phyloP scores from a whole-genome alignment of 169 alveolate species.

The Eimeria sp. region DNA sequence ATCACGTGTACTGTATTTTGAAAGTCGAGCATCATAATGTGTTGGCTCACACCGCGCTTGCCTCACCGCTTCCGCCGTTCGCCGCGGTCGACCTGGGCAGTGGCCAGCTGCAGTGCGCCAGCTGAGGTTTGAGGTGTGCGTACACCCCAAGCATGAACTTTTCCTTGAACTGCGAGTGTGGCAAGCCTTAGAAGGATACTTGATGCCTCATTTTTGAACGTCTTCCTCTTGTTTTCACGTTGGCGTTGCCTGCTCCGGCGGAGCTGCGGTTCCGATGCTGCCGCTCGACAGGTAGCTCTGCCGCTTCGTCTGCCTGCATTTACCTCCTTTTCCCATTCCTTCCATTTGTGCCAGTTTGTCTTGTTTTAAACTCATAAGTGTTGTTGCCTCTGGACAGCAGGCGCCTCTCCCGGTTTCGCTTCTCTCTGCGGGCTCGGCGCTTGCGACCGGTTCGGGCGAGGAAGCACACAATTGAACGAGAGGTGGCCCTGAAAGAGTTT shows the following conservation, averaged over 20 bases:
- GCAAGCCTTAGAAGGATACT: background rate
- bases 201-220: background rate
- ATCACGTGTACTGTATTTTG: no score
- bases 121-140: background rate
- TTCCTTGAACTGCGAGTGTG: background rate
- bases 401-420: background rate
- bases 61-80: background rate
- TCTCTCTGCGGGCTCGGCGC: background rate
- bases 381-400: background rate
- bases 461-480: background rate
- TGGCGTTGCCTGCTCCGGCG: background rate
- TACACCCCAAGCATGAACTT: background rate
- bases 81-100: conserved; percentile 34
- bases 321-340: background rate
- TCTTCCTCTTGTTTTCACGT: background rate
- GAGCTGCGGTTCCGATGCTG: conserved; percentile 43
- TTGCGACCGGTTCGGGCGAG: background rate
- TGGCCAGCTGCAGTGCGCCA: conserved; percentile 4
- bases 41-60: background rate
- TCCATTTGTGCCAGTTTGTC: background rate
- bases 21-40: background rate
- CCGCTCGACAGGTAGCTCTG: conserved; percentile 33
- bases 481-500: background rate
- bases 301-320: background rate
- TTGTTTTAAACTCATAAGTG: background rate